These are phyloP conservation scores for Microthyrium microscopicum DNA, from an alignment of 2,329 filamentous ascomycete species.

Conservation along the genomic window DNA sequence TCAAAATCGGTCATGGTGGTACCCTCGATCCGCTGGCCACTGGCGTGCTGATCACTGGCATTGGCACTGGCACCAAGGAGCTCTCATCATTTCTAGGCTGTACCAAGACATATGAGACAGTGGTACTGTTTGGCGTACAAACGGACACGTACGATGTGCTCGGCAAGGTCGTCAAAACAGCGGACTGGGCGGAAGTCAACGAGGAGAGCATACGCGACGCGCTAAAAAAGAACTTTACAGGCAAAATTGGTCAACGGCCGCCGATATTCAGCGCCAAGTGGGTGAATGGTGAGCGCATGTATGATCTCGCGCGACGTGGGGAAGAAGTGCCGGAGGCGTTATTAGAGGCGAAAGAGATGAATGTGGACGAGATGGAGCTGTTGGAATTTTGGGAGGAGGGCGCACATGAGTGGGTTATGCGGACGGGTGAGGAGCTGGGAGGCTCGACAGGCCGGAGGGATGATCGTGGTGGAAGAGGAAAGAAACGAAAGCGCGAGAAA, in stretches of 20 bases:
- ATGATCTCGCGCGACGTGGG: conserved; percentile 88
- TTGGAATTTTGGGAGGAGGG: conserved; percentile 73
- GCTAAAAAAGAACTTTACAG: conserved; percentile 53
- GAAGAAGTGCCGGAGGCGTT: conserved; percentile 74
- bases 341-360: conserved; percentile 67
- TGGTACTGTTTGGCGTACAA: conserved; percentile 76
- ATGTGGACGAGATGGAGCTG: conserved; percentile 61
- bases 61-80: conserved; percentile 75
- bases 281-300: conserved; percentile 84
- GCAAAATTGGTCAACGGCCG: conserved; percentile 75
- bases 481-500: conserved; percentile 29
- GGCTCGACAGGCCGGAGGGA: conserved; percentile 56
- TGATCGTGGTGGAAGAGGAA: conserved; percentile 54
- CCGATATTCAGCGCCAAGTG: conserved; percentile 87
- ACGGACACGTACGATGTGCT: conserved; percentile 84
- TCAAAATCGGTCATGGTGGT: conserved; percentile 93
- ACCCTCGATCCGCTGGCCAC: conserved; percentile 90
- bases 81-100: conserved; percentile 67
- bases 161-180: conserved; percentile 65
- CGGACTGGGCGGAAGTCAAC: conserved; percentile 67
- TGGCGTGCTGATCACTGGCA: conserved; percentile 75
- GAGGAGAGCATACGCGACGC: conserved; percentile 61
- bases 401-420: conserved; percentile 63
- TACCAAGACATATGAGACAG: conserved; percentile 84
- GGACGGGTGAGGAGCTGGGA: conserved; percentile 63